Evolutionary conservation across 352 stramenopile species (phyloP).

Genomic region (Pythium aquatile): DNA sequence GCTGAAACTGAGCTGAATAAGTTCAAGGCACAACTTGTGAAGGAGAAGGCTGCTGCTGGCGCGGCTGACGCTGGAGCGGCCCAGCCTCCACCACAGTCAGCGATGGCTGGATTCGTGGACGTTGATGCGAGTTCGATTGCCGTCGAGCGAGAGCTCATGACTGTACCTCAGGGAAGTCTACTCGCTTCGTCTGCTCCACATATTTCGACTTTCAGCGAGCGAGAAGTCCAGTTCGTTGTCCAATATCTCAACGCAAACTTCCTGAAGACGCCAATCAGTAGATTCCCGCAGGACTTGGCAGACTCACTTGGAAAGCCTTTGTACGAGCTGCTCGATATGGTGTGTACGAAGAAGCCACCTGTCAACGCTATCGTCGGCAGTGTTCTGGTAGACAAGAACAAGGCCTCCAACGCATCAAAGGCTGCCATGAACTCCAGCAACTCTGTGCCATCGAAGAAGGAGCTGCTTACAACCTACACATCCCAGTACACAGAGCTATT

Average conservation of each 20-base stretch:
- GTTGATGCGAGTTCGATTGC: conserved; percentile 38
- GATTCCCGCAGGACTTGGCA: conserved; percentile 81
- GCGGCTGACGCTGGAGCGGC: not conserved
- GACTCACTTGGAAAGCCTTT: conserved; percentile 70
- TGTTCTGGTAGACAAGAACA: conserved; percentile 24
- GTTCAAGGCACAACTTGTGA: conserved; percentile 14
- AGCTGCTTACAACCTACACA: conserved; percentile 51
- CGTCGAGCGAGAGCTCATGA: not conserved
- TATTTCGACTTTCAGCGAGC: conserved; percentile 28
- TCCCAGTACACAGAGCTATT: conserved; percentile 87
- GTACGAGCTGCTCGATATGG: conserved; percentile 89
- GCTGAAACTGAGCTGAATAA: conserved; percentile 40
- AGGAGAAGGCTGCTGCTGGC: conserved; percentile 12
- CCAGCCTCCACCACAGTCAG: not conserved
- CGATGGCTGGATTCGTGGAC: conserved; percentile 41
- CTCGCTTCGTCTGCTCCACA: not conserved
- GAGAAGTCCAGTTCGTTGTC: conserved; percentile 66
- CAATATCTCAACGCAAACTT: conserved; percentile 89
- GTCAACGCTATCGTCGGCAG: conserved; percentile 29
- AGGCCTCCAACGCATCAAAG: conserved; percentile 14
- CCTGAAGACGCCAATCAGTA: conserved; percentile 50
- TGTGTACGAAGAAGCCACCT: conserved; percentile 86
- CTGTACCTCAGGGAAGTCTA: not conserved
- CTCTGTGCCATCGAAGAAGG: conserved; percentile 45
- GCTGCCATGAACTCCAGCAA: not conserved